These are phyloP conservation scores for Zea luxurians DNA, from an alignment of 176 grass and related monocot species.

Conservation along the genomic window DNA sequence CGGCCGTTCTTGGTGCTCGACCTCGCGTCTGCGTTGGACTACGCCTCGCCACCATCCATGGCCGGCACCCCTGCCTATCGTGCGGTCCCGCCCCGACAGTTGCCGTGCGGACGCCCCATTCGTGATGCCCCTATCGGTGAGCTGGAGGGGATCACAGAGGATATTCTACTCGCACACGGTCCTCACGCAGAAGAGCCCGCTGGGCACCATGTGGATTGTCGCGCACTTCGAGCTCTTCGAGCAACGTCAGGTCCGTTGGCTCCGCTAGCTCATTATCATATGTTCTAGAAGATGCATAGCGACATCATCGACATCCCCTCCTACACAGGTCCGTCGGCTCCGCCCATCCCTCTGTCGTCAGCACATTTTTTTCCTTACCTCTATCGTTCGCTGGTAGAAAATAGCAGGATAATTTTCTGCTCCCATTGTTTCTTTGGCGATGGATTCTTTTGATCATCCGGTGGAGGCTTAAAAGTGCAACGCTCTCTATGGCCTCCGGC, in stretches of 20 bases:
- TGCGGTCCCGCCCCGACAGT: too few species aligned
- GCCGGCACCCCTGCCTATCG: too few species aligned
- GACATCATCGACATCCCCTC: constrained; percentile 71
- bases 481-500: not conserved
- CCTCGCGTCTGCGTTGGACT: too few species aligned
- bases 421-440: not conserved
- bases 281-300: constrained; percentile 61
- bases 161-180: too few species aligned
- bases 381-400: not conserved
- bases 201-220: constrained; percentile 92
- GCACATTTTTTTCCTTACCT: not conserved
- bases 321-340: constrained; percentile 47
- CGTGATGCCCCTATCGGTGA: too few species aligned
- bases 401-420: not conserved
- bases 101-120: too few species aligned
- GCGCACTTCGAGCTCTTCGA: constrained; percentile 66
- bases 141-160: too few species aligned
- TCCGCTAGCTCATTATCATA: too few species aligned
- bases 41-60: too few species aligned
- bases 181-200: constrained; percentile 42
- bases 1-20: too few species aligned
- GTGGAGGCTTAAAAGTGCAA: not conserved
- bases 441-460: not conserved
- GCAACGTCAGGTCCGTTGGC: constrained; percentile 48
- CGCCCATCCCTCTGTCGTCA: too few species aligned